phyloP scores from a whole-genome alignment of 2,329 filamentous ascomycete genomes.

The Hypoxylon sp. region DNA sequence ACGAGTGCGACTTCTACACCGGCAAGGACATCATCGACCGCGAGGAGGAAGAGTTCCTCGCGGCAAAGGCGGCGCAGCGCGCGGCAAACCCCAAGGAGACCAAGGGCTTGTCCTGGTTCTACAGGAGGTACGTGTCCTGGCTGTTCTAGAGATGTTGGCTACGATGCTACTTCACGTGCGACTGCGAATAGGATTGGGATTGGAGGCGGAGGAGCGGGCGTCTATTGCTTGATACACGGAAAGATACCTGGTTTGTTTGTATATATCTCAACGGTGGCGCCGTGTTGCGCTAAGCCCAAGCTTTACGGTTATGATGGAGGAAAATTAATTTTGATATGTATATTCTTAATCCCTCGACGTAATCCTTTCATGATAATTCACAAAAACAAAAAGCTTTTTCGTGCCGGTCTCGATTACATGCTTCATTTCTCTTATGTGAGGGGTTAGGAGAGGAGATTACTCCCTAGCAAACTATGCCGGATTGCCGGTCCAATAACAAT shows the following conservation, averaged over 20 bases:
- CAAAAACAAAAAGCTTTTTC: not conserved
- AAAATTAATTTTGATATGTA: constrained; percentile 12
- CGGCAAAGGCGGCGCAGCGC: constrained; percentile 60
- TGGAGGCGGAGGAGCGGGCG: not conserved
- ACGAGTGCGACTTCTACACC: constrained; percentile 76
- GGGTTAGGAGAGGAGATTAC: not conserved
- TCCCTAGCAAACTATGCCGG: not conserved
- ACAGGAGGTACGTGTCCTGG: constrained; percentile 70
- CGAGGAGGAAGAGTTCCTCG: constrained; percentile 78
- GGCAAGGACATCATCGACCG: constrained; percentile 81
- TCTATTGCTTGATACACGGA: constrained; percentile 8
- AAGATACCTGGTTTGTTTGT: constrained; percentile 23
- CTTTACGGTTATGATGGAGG: constrained; percentile 1
- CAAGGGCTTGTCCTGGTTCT: constrained; percentile 63
- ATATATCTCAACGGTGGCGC: not conserved
- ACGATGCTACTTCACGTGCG: not conserved
- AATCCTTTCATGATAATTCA: not conserved
- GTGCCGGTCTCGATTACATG: not conserved
- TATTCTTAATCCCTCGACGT: constrained; percentile 1
- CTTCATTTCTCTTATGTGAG: not conserved
- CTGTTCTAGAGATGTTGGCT: constrained; percentile 64
- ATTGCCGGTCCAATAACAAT: not conserved
- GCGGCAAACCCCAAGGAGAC: constrained; percentile 48
- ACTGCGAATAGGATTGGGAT: not conserved
- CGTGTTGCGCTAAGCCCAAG: not conserved